phyloP scores from a whole-genome alignment of 1,284 basidiomycete species.

The Puccinia polysora region DNA sequence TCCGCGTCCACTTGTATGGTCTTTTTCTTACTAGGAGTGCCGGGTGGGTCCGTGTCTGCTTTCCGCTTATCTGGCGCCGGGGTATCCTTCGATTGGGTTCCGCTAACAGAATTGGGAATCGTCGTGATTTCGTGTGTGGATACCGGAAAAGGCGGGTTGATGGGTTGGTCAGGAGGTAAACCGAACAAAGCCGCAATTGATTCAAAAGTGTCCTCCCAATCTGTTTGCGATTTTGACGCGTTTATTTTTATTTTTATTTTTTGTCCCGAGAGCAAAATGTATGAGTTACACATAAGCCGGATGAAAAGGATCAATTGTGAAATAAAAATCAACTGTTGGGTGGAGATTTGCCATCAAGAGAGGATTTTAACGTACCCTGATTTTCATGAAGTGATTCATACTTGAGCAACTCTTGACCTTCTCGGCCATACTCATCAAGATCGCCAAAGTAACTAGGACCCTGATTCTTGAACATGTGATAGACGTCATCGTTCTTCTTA shows the following conservation, averaged over 20 bases:
- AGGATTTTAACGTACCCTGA: slow-evolving; percentile 52
- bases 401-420: slow-evolving; percentile 58
- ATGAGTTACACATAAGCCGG: neutral
- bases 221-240: slow-evolving; percentile 54
- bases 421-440: slow-evolving; percentile 72
- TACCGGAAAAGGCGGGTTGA: slow-evolving; percentile 26
- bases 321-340: neutral
- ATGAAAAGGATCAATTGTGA: slow-evolving; percentile 16
- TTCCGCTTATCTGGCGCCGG: slow-evolving; percentile 21
- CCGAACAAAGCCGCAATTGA: slow-evolving; percentile 12
- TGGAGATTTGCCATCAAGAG: slow-evolving; percentile 15
- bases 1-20: slow-evolving; percentile 43
- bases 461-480: slow-evolving; percentile 66
- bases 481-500: slow-evolving; percentile 68
- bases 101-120: neutral
- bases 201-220: slow-evolving; percentile 61
- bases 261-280: too few species aligned
- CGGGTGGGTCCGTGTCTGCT: slow-evolving; percentile 12
- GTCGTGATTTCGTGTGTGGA: neutral
- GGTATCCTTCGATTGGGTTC: neutral
- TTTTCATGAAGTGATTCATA: slow-evolving; percentile 70
- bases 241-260: too few species aligned
- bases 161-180: slow-evolving; percentile 13
- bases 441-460: slow-evolving; percentile 89
- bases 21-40: slow-evolving; percentile 44